Evolutionary conservation across 2,329 filamentous ascomycete genomes (phyloP), one percentile per base, ranked within the genome.

Genomic region (Mycosphaerelloides madeirae): DNA sequence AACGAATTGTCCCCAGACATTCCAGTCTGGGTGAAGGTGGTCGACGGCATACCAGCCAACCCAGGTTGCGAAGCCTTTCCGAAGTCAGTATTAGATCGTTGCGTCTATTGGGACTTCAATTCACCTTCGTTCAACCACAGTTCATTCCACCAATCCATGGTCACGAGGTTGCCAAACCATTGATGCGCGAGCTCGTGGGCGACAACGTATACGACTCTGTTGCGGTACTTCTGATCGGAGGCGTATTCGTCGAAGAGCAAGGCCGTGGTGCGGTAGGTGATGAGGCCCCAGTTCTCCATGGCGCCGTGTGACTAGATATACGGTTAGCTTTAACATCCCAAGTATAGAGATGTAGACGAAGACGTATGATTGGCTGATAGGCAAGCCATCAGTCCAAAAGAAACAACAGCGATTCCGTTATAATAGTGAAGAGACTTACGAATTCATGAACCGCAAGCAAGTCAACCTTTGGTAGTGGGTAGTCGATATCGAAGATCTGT

Each of bases 121-220:
- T 29, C 41, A 41, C 51, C 90, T 68, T 97, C 91, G 61, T 95
- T 95, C 41, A 95, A 77, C 89, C 89, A 95, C 31, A 93, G 78
- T 70, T 68, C 62, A 46, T 50, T 72, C 69, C 63, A 94, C 88
- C 89, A 95, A 66, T 95, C 87, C 89, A 95, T 95, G 5, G 90
- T 95, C 33, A 95, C 89, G 9, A 95, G 78, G 65, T 95, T 94
- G 29, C 89, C 89, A 58, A 95, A 95, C 90, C 90, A 95, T 70
- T 95, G 89, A 63, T 95, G 89, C 44, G 90, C 93, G 50, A 98
- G 77, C 68, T 98, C 93, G 68, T 98, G 93, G n/a, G 93, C 91
- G 39, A 97, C 90, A 44, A 97, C 90, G 61, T 98, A 97, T 25
- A 93, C 93, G 52, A 98, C 85, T 29, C 90, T 80, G 66, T 95